Evolutionary conservation across 306 rosid genomes (phyloP), one percentile per base, ranked within the genome.

Genomic region (Ziziphus jujuba): DNA sequence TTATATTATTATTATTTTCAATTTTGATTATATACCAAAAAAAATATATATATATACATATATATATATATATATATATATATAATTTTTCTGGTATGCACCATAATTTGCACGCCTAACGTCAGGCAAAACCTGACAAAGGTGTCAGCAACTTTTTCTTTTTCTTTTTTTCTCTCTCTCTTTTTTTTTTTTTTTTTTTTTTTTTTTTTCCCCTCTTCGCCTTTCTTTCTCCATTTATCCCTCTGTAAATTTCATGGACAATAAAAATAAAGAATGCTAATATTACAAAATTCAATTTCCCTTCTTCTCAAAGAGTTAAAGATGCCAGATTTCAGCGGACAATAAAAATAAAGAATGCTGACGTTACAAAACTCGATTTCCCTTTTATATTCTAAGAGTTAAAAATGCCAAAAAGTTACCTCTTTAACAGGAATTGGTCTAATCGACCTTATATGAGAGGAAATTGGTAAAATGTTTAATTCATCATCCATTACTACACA

Each of bases 401-500:
- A 66, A 50, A 52, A 51, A 67, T 2, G 47, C 54, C 72, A 73
- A 58, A 70, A 54, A 28, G 25, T 43, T 87, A 93, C 99, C 97
- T 93, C 97, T 53, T 72, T 77, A 73, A 79, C 75, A 23, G 96
- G 87, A 75, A 84, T 80, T 1, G 92, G 78, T 24, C 80, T 25
- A 51, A 88, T 83, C 68, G 96, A 85, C 79, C 89, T 88, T 67
- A 90, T 82, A 79, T 93, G 99, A 59, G 99, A 90, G 54, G 99
- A 93, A 75, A 93, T 83, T 23, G 97, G 97, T 65, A 93, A 79
- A 20, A 93, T 72, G 79, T 93, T 90, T 72, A 90, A 76, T 72
- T 93, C 99, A 79, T 93, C 99, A 1, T 90, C 97, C 96, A 93
- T 90, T 61, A 88, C 87, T 43, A 87, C 88, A 25, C 96, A 93